These are phyloP conservation scores for Alopecurus myosuroides DNA, from an alignment of 176 grass and related monocot species.

Conservation along the genomic window DNA sequence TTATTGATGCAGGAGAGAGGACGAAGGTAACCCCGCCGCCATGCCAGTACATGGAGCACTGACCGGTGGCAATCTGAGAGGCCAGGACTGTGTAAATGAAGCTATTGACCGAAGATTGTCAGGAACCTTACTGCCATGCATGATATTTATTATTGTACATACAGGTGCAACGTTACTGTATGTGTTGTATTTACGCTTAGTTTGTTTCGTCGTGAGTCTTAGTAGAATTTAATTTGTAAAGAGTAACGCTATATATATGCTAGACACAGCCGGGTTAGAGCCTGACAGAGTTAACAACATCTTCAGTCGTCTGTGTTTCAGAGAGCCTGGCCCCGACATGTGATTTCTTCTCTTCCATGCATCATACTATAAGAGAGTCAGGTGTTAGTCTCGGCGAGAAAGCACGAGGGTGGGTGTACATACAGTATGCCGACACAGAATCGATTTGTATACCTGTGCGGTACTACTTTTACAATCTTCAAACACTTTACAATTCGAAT, in stretches of 20 bases:
- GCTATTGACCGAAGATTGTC: slow-evolving; percentile 33
- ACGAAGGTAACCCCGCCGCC: slow-evolving; percentile 62
- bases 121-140: slow-evolving; percentile 19
- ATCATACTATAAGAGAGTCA: no score
- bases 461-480: no score
- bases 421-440: no score
- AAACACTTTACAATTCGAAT: no score
- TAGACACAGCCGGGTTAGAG: neutral
- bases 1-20: slow-evolving; percentile 49
- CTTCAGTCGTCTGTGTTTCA: neutral
- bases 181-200: slow-evolving; percentile 27
- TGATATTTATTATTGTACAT: slow-evolving; percentile 10
- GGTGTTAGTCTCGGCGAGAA: no score
- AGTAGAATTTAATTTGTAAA: neutral
- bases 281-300: neutral
- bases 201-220: no score
- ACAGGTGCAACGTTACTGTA: neutral
- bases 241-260: neutral
- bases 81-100: slow-evolving; percentile 30
- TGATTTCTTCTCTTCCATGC: no score
- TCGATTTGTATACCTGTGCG: no score
- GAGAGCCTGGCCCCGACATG: neutral
- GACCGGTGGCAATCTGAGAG: neutral
- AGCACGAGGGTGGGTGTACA: no score
- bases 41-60: slow-evolving; percentile 83